These are phyloP conservation scores for Nicotiana paniculata DNA, from an alignment of 257 asterid species.

Conservation along the genomic window DNA sequence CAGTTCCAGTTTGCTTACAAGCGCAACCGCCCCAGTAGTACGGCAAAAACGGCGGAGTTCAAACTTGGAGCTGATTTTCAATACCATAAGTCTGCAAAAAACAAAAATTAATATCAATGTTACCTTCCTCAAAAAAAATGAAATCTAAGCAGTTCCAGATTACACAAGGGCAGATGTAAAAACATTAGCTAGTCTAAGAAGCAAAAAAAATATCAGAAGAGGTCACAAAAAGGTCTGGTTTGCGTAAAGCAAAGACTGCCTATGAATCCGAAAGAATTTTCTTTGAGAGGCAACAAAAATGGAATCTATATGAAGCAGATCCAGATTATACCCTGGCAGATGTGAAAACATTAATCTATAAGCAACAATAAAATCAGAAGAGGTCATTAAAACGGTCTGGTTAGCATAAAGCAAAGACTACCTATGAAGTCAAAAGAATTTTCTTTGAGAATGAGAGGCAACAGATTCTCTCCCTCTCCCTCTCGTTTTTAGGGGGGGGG, in stretches of 20 bases:
- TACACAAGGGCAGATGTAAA: not conserved
- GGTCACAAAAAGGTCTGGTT: not conserved
- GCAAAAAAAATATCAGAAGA: not conserved
- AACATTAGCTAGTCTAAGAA: not conserved
- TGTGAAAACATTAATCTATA: not conserved
- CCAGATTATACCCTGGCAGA: not conserved
- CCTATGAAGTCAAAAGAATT: not conserved
- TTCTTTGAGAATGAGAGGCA: not conserved
- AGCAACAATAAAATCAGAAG: not conserved
- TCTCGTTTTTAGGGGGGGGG: too few species aligned
- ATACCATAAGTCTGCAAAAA: conserved; percentile 78
- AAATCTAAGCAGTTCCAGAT: not conserved
- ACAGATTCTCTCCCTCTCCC: not conserved
- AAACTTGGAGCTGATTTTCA: conserved; percentile 89
- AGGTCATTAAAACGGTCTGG: not conserved
- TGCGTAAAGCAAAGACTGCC: not conserved
- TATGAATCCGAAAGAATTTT: not conserved
- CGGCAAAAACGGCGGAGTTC: conserved; percentile 95
- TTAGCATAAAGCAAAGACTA: not conserved
- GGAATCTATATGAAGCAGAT: not conserved
- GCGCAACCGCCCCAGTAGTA: conserved; percentile 82
- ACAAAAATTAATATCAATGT: conserved; percentile 7
- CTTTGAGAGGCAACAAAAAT: conserved; percentile 1
- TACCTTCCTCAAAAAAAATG: not conserved
- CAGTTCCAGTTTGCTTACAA: conserved; percentile 46